Conservation (phyloP, 1,284 basidiomycete species). For the Polyporus tsugae region DNA sequence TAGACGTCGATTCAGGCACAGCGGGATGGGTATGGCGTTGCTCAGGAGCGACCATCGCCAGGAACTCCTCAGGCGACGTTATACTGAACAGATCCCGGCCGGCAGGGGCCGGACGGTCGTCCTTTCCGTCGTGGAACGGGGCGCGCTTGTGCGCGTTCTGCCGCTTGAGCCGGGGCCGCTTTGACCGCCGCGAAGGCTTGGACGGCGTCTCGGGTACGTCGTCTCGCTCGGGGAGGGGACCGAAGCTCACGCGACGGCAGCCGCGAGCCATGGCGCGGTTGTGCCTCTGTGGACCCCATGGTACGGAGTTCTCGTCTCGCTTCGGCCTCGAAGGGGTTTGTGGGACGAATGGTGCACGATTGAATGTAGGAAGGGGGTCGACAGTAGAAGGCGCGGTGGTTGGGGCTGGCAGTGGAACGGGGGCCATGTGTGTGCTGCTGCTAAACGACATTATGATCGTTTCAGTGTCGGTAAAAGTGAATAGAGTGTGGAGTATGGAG, state of each 20-base stretch:
- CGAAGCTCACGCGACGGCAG: background rate
- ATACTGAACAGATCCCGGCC: background rate
- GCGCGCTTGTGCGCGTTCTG: background rate
- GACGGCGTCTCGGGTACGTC: background rate
- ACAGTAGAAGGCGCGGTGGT: background rate
- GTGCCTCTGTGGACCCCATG: constrained; percentile 6
- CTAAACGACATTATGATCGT: background rate
- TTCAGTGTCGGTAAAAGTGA: background rate
- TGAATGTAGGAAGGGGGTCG: background rate
- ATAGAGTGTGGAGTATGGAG: background rate
- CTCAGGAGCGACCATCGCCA: constrained; percentile 3
- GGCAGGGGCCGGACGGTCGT: background rate
- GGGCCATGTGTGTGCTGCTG: background rate
- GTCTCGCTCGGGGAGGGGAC: background rate
- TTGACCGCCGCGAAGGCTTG: constrained; percentile 3
- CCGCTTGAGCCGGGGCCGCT: background rate
- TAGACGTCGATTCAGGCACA: background rate
- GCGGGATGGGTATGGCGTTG: no score
- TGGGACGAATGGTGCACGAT: background rate
- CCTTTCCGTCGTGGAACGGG: background rate
- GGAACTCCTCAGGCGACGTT: background rate
- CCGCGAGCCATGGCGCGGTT: constrained; percentile 5
- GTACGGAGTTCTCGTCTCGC: constrained; percentile 3
- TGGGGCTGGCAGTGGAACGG: background rate
- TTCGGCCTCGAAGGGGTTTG: background rate